Percentiles rank a stretch among this genome's conserved stretches.
Conservation (phyloP, 1,139 yeast genomes). For the Taphrina wiesneri region DNA sequence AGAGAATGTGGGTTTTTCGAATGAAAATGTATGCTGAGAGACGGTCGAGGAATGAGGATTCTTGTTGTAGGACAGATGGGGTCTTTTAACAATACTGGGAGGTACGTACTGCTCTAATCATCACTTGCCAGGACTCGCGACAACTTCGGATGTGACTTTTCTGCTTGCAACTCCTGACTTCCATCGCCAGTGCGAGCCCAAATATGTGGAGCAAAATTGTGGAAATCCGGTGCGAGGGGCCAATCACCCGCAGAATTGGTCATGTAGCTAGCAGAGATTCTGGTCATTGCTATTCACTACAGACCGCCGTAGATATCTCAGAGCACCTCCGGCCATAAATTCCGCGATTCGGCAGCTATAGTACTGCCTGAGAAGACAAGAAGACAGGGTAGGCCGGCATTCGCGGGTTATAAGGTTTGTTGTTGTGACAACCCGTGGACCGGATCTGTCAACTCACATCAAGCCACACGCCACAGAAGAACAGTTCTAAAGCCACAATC, state of each 20-base stretch:
- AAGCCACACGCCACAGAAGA: background rate
- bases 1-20: background rate
- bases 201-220: background rate
- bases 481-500: background rate
- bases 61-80: background rate
- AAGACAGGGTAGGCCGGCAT: too few species aligned
- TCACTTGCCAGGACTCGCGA: background rate
- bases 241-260: background rate
- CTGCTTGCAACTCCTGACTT: constrained; percentile 2
- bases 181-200: background rate
- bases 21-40: background rate
- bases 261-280: too few species aligned
- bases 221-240: constrained; percentile 11
- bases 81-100: background rate
- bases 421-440: background rate
- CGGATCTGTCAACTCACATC: background rate
- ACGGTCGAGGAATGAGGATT: background rate
- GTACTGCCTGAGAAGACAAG: too few species aligned
- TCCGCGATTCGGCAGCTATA: too few species aligned
- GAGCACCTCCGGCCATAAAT: too few species aligned
- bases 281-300: too few species aligned
- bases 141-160: background rate
- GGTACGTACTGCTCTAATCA: background rate
- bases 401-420: background rate
- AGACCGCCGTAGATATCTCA: too few species aligned